Evolutionary conservation across 768 basidiomycete genomes (phyloP).

Genomic region (Phlebiopsis gigantea): DNA sequence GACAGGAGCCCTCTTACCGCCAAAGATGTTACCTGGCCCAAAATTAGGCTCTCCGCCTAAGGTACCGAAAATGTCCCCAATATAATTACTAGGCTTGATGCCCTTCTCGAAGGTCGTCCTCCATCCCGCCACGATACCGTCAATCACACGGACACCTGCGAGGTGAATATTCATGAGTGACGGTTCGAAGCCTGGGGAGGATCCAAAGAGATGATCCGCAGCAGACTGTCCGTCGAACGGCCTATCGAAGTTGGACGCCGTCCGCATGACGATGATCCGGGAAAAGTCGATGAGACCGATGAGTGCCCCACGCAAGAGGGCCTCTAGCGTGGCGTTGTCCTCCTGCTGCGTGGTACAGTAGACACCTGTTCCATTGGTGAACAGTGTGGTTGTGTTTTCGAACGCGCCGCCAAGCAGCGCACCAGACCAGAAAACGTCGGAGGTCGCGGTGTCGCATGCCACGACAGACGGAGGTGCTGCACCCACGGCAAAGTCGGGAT

Average conservation of each 20-base stretch:
- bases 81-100: constrained; percentile 26
- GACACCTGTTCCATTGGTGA: constrained; percentile 29
- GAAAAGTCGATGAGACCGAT: constrained; percentile 31
- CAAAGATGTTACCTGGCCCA: constrained; percentile 13
- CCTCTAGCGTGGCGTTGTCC: constrained; percentile 36
- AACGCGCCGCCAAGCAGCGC: constrained; percentile 30
- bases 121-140: constrained; percentile 33
- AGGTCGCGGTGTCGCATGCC: constrained; percentile 33
- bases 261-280: constrained; percentile 33
- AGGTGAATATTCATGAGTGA: constrained; percentile 32
- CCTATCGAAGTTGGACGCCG: constrained; percentile 31
- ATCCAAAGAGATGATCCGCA: constrained; percentile 26
- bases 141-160: constrained; percentile 32
- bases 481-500: constrained; percentile 21
- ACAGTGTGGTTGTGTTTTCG: constrained; percentile 31
- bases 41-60: constrained; percentile 13
- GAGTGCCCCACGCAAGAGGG: constrained; percentile 30
- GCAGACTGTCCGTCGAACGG: constrained; percentile 18
- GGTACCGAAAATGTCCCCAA: constrained; percentile 28
- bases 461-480: constrained; percentile 28
- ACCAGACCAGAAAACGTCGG: constrained; percentile 34
- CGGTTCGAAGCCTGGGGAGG: constrained; percentile 27
- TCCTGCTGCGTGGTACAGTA: constrained; percentile 35
- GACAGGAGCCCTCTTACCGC: neutral
- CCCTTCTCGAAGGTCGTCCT: constrained; percentile 26